Evolutionary conservation across 2,329 filamentous ascomycete genomes (phyloP).

Genomic region (Talaromyces sp.): DNA sequence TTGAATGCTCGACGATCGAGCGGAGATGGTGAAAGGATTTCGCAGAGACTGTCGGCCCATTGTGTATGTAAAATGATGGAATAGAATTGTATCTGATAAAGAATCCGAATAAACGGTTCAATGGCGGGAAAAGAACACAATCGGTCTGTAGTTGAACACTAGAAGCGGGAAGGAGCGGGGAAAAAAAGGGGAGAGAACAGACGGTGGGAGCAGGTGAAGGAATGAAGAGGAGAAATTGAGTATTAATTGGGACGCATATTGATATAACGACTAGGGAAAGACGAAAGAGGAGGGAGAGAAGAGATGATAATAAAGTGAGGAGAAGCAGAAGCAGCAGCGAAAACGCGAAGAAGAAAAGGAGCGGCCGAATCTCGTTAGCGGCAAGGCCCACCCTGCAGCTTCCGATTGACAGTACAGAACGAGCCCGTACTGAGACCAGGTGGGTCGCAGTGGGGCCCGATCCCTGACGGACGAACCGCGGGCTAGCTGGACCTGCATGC

Average conservation of each 20-base stretch:
- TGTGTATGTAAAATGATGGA: not conserved
- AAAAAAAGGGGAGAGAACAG: not conserved
- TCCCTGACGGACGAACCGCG: not conserved
- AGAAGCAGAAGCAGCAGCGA: not conserved
- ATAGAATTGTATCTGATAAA: not conserved
- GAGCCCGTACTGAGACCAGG: not conserved
- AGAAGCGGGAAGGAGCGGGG: not conserved
- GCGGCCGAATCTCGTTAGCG: not conserved
- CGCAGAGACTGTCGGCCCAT: conserved; percentile 14
- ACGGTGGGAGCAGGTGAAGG: not conserved
- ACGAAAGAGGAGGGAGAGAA: not conserved
- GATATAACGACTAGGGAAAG: not conserved
- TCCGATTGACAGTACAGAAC: not conserved
- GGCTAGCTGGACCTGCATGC: not conserved
- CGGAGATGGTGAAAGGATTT: conserved; percentile 10
- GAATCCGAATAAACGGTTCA: not conserved
- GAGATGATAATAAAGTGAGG: not conserved
- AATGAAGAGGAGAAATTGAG: not conserved
- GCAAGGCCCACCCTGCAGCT: not conserved
- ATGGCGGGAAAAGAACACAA: not conserved
- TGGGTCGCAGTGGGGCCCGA: not conserved
- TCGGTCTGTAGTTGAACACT: not conserved
- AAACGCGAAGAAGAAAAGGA: not conserved
- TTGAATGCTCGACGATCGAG: conserved; percentile 13
- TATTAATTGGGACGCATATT: not conserved